Conservation (phyloP, 2,329 filamentous ascomycete genomes). For the Arthrobotrys pseudoclavata region DNA sequence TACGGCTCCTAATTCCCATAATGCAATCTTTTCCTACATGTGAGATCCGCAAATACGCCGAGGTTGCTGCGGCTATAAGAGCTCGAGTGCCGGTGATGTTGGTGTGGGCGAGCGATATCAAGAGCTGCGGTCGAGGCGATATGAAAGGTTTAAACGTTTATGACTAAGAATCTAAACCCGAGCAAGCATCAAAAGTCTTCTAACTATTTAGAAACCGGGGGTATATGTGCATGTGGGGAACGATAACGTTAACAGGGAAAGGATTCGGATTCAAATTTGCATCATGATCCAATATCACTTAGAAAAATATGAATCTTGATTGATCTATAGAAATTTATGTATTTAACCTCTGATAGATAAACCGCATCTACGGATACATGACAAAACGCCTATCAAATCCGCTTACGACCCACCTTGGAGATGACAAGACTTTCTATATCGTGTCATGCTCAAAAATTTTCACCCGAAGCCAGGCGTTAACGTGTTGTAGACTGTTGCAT, state of each 20-base stretch:
- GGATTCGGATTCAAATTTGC: no score
- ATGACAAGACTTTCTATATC: not conserved
- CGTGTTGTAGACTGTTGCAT: constrained; percentile 33
- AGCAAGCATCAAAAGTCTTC: not conserved
- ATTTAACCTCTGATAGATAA: no score
- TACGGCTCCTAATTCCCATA: not conserved
- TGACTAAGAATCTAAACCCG: no score
- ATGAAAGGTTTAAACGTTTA: no score
- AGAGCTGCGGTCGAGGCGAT: not conserved
- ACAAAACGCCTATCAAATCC: not conserved
- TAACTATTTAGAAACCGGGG: not conserved
- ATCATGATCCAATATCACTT: no score
- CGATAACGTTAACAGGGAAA: not conserved
- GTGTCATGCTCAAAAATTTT: not conserved
- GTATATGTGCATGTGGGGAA: not conserved
- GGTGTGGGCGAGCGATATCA: not conserved
- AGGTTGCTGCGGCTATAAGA: not conserved
- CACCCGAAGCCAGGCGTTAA: not conserved
- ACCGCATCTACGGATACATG: no score
- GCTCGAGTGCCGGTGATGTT: not conserved
- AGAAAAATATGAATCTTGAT: no score
- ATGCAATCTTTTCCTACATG: not conserved
- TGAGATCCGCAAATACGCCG: not conserved
- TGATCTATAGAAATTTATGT: no score
- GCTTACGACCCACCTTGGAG: not conserved